Evolutionary conservation across 352 stramenopile genomes (phyloP).

Genomic region (Phytophthora macrochlamydospora): DNA sequence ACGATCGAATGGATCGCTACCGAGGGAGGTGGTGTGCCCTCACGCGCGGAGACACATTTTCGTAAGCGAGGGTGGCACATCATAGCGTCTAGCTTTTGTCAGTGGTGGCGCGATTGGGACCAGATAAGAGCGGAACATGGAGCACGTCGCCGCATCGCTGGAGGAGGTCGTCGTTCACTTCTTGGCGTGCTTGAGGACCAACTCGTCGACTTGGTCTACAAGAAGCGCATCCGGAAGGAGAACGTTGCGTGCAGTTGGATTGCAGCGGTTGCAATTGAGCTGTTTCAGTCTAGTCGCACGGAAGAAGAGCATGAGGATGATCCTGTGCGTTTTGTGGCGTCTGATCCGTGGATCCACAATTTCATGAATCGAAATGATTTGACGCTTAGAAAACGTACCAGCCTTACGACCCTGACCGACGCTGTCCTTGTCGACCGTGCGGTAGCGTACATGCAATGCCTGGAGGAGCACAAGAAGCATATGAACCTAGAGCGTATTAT

Average conservation of each 20-base stretch:
- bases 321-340: slow-evolving; percentile 6
- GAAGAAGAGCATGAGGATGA: slow-evolving; percentile 12
- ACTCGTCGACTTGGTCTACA: slow-evolving; percentile 5
- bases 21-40: background rate
- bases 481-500: slow-evolving; percentile 17
- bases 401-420: slow-evolving; percentile 14
- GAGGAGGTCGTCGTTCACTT: background rate
- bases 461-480: background rate
- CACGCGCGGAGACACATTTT: slow-evolving; percentile 8
- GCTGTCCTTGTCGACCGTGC: slow-evolving; percentile 10
- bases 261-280: background rate
- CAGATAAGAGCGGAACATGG: slow-evolving; percentile 7
- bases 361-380: slow-evolving; percentile 18
- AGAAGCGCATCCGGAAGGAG: slow-evolving; percentile 10
- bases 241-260: slow-evolving; percentile 13
- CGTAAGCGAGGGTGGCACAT: slow-evolving; percentile 1
- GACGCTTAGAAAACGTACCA: slow-evolving; percentile 6
- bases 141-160: slow-evolving; percentile 1
- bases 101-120: slow-evolving; percentile 17
- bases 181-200: slow-evolving; percentile 1
- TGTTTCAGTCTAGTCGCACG: background rate
- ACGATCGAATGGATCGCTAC: slow-evolving; percentile 1
- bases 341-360: slow-evolving; percentile 7
- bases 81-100: background rate
- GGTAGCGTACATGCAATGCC: slow-evolving; percentile 2